Conservation (phyloP, 1,284 basidiomycete genomes). For the Melampsora americana region DNA sequence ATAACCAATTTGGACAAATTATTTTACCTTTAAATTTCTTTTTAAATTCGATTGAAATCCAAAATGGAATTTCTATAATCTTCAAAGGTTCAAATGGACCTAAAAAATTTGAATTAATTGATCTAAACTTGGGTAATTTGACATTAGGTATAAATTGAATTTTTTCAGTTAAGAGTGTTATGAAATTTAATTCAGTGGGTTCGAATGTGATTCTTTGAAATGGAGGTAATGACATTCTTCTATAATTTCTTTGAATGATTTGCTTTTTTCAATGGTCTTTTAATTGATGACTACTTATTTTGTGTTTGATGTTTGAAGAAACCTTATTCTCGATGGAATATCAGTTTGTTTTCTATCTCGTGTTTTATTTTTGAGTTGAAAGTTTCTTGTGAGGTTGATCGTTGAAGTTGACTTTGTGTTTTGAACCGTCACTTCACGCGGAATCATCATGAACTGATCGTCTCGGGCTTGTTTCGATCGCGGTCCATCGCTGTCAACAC, state of each 20-base stretch:
- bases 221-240: neutral
- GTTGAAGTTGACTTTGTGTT: no score
- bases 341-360: no score
- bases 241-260: neutral
- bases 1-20: neutral
- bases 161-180: neutral
- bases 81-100: slow-evolving; percentile 2
- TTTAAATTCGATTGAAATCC: neutral
- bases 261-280: neutral
- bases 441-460: no score
- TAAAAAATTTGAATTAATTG: neutral
- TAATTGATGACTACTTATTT: no score
- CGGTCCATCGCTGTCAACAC: no score
- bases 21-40: neutral
- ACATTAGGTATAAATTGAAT: neutral
- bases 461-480: no score
- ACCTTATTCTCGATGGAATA: no score
- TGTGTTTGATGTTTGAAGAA: no score
- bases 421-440: no score
- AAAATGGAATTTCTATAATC: neutral
- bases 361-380: no score
- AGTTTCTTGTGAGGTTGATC: no score
- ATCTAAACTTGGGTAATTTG: neutral
- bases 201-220: neutral
- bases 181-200: neutral